Conservation (phyloP, 306 rosid species). For the Ormosia emarginata region DNA sequence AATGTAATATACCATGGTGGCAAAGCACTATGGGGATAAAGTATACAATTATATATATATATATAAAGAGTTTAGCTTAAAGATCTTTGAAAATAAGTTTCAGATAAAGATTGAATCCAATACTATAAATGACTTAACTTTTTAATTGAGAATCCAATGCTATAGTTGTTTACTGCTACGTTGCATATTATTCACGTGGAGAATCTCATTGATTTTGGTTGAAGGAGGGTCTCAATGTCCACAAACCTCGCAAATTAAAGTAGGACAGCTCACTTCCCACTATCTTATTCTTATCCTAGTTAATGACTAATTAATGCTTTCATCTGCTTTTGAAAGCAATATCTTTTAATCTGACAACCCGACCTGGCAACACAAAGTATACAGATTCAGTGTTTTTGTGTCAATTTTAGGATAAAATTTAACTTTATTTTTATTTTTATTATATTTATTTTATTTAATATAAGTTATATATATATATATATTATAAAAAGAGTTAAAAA, state of each 20-base stretch:
- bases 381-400: conserved; percentile 25
- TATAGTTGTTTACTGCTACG: neutral
- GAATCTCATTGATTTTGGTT: neutral
- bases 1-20: neutral
- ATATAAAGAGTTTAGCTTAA: no score
- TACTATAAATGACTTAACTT: neutral
- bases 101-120: neutral
- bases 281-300: neutral
- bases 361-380: neutral
- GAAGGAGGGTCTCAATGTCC: neutral
- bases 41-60: neutral
- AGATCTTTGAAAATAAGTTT: neutral
- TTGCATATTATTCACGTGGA: conserved; percentile 37
- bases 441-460: no score
- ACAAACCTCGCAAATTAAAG: neutral
- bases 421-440: no score
- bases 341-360: neutral
- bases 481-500: no score
- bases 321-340: neutral
- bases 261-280: neutral
- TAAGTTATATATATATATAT: no score
- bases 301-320: neutral
- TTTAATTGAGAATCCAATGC: neutral
- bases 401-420: no score
- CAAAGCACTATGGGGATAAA: neutral